These are phyloP conservation scores for Chaetomiaceae sp. DNA, from an alignment of 2,329 filamentous ascomycete genomes.

Conservation along the genomic window DNA sequence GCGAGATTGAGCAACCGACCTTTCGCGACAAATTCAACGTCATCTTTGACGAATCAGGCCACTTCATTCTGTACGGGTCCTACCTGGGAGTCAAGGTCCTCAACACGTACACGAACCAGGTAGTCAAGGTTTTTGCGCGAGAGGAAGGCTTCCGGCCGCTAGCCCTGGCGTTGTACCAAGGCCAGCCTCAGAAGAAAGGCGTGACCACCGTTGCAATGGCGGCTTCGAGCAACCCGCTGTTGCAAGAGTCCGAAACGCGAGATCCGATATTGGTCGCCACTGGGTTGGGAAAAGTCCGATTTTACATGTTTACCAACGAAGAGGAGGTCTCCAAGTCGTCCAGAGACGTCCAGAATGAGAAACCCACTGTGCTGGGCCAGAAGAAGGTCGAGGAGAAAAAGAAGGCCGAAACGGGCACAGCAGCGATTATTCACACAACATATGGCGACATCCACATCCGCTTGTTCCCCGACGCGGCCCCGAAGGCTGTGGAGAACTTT, in stretches of 20 bases:
- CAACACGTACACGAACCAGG: constrained; percentile 89
- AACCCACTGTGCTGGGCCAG: constrained; percentile 61
- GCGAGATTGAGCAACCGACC: constrained; percentile 68
- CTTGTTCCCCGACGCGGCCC: constrained; percentile 86
- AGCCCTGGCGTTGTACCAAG: constrained; percentile 84
- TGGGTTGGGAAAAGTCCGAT: constrained; percentile 78
- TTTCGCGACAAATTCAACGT: constrained; percentile 72
- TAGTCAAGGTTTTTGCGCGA: constrained; percentile 83
- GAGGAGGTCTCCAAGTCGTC: constrained; percentile 74
- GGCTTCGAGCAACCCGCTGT: constrained; percentile 83
- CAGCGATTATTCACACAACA: constrained; percentile 83
- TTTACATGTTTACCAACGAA: constrained; percentile 98
- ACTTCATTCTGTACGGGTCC: constrained; percentile 92
- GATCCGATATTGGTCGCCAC: constrained; percentile 87
- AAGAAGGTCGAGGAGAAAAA: constrained; percentile 54
- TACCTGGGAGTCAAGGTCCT: constrained; percentile 90
- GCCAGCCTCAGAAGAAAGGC: constrained; percentile 88
- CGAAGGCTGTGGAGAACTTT: constrained; percentile 95
- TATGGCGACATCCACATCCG: constrained; percentile 91
- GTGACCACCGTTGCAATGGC: constrained; percentile 96
- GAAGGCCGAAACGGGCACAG: constrained; percentile 64
- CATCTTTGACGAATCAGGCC: constrained; percentile 89
- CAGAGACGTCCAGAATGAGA: constrained; percentile 92
- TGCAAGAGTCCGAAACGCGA: constrained; percentile 83
- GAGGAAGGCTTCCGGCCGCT: constrained; percentile 84